Conservation (phyloP, 2,329 filamentous ascomycete genomes). For the Fusarium sp. region DNA sequence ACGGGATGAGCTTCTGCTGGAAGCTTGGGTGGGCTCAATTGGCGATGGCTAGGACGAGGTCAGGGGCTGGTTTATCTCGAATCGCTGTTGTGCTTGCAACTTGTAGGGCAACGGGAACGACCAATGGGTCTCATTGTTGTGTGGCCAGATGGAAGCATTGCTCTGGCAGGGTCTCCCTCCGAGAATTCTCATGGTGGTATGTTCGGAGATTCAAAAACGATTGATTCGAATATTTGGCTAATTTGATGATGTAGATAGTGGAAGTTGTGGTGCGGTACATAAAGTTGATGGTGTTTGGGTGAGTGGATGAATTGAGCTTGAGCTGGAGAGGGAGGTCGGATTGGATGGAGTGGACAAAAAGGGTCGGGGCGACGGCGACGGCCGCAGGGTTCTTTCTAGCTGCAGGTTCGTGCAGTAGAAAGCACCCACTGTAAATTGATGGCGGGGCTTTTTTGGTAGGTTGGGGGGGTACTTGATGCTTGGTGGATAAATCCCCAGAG, state of each 20-base stretch:
- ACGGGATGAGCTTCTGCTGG: slow-evolving; percentile 28
- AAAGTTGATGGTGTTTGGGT: slow-evolving; percentile 23
- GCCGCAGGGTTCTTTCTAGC: slow-evolving; percentile 33
- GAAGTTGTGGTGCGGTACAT: slow-evolving; percentile 14
- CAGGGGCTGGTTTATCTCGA: slow-evolving; percentile 32
- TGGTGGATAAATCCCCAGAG: neutral
- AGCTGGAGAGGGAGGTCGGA: slow-evolving; percentile 4
- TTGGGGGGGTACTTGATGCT: slow-evolving; percentile 5
- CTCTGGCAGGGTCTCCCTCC: neutral
- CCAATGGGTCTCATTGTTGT: neutral
- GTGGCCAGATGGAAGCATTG: neutral
- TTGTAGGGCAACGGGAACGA: neutral
- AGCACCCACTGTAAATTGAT: slow-evolving; percentile 30
- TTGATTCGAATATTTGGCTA: neutral
- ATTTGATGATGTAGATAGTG: slow-evolving; percentile 25
- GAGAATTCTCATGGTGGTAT: neutral
- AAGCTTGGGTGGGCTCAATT: slow-evolving; percentile 30
- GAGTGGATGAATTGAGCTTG: slow-evolving; percentile 22
- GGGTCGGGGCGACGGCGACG: slow-evolving; percentile 31
- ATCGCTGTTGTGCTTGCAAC: slow-evolving; percentile 15
- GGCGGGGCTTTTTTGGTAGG: slow-evolving; percentile 11
- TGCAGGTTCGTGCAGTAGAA: slow-evolving; percentile 24
- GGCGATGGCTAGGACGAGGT: slow-evolving; percentile 28
- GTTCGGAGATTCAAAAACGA: neutral
- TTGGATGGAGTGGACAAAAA: slow-evolving; percentile 30